phyloP scores from a whole-genome alignment of 2,329 filamentous ascomycete genomes.

The Pseudogymnoascus sp. region DNA sequence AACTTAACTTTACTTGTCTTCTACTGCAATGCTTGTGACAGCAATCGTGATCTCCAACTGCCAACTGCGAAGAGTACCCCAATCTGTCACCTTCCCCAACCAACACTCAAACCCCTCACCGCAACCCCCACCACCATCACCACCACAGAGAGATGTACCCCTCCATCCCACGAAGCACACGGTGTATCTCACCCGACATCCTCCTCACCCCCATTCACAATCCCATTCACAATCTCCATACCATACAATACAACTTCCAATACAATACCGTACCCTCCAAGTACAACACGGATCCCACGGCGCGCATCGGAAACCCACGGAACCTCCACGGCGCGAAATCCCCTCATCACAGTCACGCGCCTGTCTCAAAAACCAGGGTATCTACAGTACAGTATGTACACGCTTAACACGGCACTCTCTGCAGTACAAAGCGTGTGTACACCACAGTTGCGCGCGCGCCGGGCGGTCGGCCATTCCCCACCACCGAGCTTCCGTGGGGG shows the following conservation, averaged over 20 bases:
- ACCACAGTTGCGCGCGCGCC: no score
- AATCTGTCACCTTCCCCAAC: no score
- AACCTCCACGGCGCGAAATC: neutral
- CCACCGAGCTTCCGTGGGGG: neutral
- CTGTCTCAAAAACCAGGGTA: neutral
- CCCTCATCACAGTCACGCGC: neutral
- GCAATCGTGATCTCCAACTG: neutral
- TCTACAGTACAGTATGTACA: neutral
- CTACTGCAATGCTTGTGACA: no score
- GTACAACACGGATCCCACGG: no score
- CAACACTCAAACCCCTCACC: no score
- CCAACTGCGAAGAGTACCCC: no score
- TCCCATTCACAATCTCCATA: neutral
- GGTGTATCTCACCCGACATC: no score
- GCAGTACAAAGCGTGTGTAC: no score
- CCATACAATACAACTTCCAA: neutral
- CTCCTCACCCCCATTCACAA: no score
- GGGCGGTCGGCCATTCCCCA: neutral
- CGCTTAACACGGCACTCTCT: neutral
- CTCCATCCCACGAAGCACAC: no score
- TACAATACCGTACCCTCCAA: neutral
- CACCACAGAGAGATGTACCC: no score
- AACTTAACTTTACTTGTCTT: neutral
- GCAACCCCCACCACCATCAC: no score
- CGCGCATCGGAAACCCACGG: neutral